Conservation (phyloP, 2,329 filamentous ascomycete genomes). For the Stagonosporopsis cucurbitacearum region DNA sequence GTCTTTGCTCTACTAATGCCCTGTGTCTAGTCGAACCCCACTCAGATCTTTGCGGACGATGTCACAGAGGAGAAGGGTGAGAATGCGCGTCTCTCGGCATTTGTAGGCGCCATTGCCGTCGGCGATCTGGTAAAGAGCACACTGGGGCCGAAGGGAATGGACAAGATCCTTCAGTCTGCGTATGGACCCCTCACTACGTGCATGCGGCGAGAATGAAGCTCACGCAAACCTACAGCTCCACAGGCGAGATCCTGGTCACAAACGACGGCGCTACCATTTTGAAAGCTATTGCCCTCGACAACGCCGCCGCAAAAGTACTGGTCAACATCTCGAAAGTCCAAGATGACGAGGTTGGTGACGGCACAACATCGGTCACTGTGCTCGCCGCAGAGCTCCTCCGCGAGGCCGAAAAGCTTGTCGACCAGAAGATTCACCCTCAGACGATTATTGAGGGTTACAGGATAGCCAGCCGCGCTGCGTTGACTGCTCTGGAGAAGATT, state of each 20-base stretch:
- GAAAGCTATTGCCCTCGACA: constrained; percentile 97
- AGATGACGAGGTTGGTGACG: constrained; percentile 97
- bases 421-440: constrained; percentile 98
- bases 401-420: constrained; percentile 95
- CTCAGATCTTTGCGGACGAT: constrained; percentile 97
- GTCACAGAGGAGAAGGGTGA: constrained; percentile 98
- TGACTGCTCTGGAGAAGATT: constrained; percentile 80
- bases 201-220: constrained; percentile 25
- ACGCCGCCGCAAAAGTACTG: constrained; percentile 95
- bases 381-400: constrained; percentile 92
- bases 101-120: constrained; percentile 97
- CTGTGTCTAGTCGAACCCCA: constrained; percentile 69
- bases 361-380: constrained; percentile 96
- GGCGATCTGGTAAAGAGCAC: constrained; percentile 98
- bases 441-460: constrained; percentile 99
- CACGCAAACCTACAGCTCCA: constrained; percentile 67
- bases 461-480: constrained; percentile 90
- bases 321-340: constrained; percentile 99
- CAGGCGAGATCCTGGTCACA: constrained; percentile 96
- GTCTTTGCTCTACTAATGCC: constrained; percentile 18
- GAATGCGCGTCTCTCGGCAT: constrained; percentile 97
- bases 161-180: constrained; percentile 97
- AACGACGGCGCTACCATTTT: constrained; percentile 99
- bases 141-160: constrained; percentile 96
- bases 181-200: constrained; percentile 57